Base-by-base conservation (phyloP, 129 eudicot species). In the Saposhnikovia divaricata region DNA sequence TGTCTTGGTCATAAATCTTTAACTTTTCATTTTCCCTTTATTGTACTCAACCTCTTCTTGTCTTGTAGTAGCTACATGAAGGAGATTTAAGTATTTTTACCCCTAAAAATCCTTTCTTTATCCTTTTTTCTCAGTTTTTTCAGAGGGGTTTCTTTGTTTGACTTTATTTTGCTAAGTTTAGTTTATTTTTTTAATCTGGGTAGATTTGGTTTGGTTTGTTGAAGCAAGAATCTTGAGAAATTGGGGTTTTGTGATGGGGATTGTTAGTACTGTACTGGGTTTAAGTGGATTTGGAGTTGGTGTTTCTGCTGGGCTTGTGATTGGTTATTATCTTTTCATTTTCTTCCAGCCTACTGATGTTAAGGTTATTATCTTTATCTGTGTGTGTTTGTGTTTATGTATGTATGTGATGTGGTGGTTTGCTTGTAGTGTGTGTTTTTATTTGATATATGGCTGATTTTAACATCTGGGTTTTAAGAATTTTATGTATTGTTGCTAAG, bases 241-340 rank as follows among this genome's bases (percentile, higher is more conserved):
- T 57, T 31, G 68, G 68, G 27, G 76, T 47, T 82, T 59, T 82
- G 42, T 82, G 77, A 91, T 91, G 96, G 96, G 96, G 53, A 48
- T 91, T n/a, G 28, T 91, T 42, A 91, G 91, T 81, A 87, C 87
- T n/a, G 53, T 91, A 37, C 72, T 89, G 81, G 93, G 96, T 34
- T 83, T 91, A 66, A 72, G 81, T 83, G 89, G 93, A 72, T 91
- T 87, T 80, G 93, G 93, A 80, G 81, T 86, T 84, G 93, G 93
- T 61, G 74, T 87, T 86, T 85, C 93, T 77, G 78, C 87, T 76
- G 93, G 93, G 2, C 83, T 90, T 68, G 81, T 84, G 31, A 77
- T 90, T 53, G 93, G 93, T 12, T 90, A 90, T 74, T 90, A 57
- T 78, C 77, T 87, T 27, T 90, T 90, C 88, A 84, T 90, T 84